phyloP scores from a whole-genome alignment of 257 asterid species.

The Cruciata laevipes region DNA sequence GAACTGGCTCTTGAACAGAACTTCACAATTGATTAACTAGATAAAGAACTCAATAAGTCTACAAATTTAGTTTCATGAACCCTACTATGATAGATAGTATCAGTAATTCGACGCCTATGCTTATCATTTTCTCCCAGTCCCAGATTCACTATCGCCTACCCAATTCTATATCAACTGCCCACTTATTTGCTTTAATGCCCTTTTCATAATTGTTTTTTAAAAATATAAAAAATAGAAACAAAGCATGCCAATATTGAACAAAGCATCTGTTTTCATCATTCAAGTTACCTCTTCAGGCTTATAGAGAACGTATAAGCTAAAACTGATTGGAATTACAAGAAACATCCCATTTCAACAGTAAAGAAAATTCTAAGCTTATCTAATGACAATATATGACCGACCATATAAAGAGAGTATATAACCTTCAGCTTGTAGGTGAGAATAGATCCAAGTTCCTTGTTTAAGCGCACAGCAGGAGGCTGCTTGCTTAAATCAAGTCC shows the following conservation, averaged over 20 bases:
- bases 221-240: background rate
- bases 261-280: background rate
- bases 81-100: background rate
- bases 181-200: no score
- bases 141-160: background rate
- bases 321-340: background rate
- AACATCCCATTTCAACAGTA: background rate
- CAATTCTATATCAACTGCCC: background rate
- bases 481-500: conserved; percentile 94
- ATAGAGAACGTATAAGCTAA: background rate
- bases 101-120: background rate
- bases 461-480: conserved; percentile 96
- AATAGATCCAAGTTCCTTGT: conserved; percentile 81
- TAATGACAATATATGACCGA: background rate
- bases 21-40: background rate
- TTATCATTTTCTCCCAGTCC: background rate
- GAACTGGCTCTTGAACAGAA: background rate
- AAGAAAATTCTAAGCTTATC: background rate
- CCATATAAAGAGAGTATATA: background rate
- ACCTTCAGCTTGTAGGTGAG: conserved; percentile 97
- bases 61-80: background rate
- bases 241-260: conserved; percentile 1
- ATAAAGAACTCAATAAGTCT: background rate
- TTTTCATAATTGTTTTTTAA: no score
- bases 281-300: conserved; percentile 1